Evolutionary conservation across 768 basidiomycete genomes (phyloP).

Genomic region (Leccinum subtestaceum): DNA sequence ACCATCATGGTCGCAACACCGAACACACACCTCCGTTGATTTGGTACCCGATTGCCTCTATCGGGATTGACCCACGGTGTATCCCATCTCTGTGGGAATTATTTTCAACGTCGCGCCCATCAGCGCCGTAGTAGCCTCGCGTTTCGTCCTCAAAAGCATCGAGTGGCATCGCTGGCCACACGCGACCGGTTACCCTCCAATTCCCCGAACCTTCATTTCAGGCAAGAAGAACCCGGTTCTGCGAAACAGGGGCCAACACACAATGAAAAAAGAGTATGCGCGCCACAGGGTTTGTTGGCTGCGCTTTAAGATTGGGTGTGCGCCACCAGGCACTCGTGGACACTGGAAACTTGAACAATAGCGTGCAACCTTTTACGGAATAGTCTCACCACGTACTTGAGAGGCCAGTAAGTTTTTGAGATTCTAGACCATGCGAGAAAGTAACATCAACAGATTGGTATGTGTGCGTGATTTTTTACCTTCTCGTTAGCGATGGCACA

Average conservation of each 20-base stretch:
- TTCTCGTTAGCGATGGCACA: background rate
- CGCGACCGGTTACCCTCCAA: background rate
- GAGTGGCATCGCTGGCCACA: background rate
- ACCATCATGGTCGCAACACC: background rate
- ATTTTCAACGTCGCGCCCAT: background rate
- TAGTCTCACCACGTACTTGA: background rate
- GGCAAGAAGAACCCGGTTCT: background rate
- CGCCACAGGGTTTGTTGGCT: conserved; percentile 23
- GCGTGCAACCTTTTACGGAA: conserved; percentile 14
- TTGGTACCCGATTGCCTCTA: conserved; percentile 9
- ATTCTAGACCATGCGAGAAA: background rate
- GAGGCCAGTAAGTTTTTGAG: conserved; percentile 15
- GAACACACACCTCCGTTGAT: conserved; percentile 11
- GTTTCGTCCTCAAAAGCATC: background rate
- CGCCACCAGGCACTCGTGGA: conserved; percentile 16
- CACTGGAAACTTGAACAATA: conserved; percentile 9
- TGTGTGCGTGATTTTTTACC: background rate
- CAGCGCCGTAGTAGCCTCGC: conserved; percentile 4
- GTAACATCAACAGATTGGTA: background rate
- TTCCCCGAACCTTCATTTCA: background rate
- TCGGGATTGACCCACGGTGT: background rate
- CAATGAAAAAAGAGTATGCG: background rate
- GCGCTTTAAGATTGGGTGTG: conserved; percentile 9
- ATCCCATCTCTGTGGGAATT: conserved; percentile 27
- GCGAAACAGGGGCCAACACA: conserved; percentile 12